phyloP scores from a whole-genome alignment of 257 asterid genomes.

The Lantana camara region DNA sequence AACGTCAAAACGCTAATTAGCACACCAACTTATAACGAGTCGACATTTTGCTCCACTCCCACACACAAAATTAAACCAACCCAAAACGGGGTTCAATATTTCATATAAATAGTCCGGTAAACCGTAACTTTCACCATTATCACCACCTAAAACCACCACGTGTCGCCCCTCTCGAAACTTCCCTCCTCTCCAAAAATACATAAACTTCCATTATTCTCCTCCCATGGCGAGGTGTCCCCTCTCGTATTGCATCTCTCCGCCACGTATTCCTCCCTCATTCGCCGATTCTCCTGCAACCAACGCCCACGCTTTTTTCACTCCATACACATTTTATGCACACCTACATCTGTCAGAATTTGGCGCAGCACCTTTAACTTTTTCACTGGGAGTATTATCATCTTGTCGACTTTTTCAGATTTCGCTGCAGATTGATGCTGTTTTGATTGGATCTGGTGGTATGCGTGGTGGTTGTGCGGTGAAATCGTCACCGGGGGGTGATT shows the following conservation, averaged over 20 bases:
- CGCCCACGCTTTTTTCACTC: not conserved
- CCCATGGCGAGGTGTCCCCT: slow-evolving; percentile 24
- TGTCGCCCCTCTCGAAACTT: slow-evolving; percentile 22
- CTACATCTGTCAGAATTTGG: slow-evolving; percentile 17
- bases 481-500: not conserved
- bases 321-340: not conserved
- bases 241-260: not conserved
- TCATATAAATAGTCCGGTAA: not conserved
- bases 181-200: not conserved
- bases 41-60: too few relatives aligned
- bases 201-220: slow-evolving; percentile 16
- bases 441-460: slow-evolving; percentile 19
- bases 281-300: not conserved
- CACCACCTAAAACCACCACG: slow-evolving; percentile 17
- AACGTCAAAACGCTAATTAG: too few relatives aligned
- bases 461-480: slow-evolving; percentile 15
- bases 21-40: too few relatives aligned
- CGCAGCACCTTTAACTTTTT: slow-evolving; percentile 14
- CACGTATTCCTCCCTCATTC: slow-evolving; percentile 26
- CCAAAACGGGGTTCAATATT: too few relatives aligned
- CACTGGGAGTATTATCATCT: too few relatives aligned
- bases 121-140: slow-evolving; percentile 23
- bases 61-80: too few relatives aligned
- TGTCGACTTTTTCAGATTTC: not conserved
- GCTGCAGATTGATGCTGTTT: too few relatives aligned